Evolutionary conservation across 2,329 filamentous ascomycete genomes (phyloP).

Genomic region (Tolypocladium sp.): DNA sequence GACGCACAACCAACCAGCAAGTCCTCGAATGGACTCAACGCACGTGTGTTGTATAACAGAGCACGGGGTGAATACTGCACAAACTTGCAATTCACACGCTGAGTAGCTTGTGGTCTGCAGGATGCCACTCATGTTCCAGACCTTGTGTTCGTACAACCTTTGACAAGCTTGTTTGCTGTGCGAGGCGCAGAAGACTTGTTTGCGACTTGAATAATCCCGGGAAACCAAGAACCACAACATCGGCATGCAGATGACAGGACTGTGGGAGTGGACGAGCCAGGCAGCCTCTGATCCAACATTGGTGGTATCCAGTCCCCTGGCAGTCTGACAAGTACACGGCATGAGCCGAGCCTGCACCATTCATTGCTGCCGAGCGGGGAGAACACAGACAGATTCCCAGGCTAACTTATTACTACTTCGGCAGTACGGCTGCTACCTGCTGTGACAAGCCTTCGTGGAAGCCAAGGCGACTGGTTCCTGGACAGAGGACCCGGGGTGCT

Average conservation of each 20-base stretch:
- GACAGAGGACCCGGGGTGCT: background rate
- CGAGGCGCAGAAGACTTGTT: background rate
- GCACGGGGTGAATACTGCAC: background rate
- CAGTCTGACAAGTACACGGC: background rate
- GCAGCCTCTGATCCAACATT: background rate
- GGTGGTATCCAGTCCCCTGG: background rate
- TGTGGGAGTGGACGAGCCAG: background rate
- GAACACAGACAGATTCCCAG: background rate
- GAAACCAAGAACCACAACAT: background rate
- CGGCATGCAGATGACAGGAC: background rate
- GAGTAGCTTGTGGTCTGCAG: background rate
- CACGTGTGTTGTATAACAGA: background rate
- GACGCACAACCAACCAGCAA: background rate
- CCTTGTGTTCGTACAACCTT: background rate
- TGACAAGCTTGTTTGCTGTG: background rate
- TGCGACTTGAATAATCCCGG: background rate
- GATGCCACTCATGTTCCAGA: background rate
- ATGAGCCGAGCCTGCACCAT: background rate
- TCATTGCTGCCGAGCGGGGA: background rate
- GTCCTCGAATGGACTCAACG: background rate
- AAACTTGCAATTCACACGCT: background rate
- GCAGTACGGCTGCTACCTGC: background rate
- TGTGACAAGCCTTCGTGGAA: background rate
- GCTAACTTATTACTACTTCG: background rate
- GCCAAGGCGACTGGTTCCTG: background rate